Base-by-base conservation (phyloP, 2,329 filamentous ascomycete genomes). In the Epichloe scottii region DNA sequence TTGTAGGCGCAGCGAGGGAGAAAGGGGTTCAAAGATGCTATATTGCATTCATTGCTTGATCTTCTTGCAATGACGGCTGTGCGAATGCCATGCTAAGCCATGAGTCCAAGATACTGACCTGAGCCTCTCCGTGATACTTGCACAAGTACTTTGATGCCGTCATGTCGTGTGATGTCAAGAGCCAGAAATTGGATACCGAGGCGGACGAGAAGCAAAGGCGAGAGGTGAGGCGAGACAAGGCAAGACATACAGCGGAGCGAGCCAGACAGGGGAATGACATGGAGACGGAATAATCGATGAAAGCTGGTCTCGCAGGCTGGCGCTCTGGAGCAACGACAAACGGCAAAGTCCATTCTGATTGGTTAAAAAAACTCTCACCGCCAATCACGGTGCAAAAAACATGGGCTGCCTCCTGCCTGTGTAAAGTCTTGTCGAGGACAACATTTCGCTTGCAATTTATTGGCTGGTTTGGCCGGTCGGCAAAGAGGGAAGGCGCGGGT, bases 191-290 rank as follows among this genome's bases (percentile, higher is more conserved):
- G 26, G 8, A 30, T 30, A 15, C 35, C 35, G 15, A 37, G 12
- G 35, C 3, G 4, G 35, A 14, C 14, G 26, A 23, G 42, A 48
- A 5, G 21, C n/a, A 17, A 34, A 15, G 30, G 5, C 10, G n/a
- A 17, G n/a, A 50, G 34, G 47, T 42, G 39, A 43, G 43, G 51
- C 48, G 49, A 43, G 19, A 46, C 30, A 51, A 42, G 49, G 37
- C 45, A 35, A 56, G 49, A 54, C 53, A 53, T 52, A 47, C 53
- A 53, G 34, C 49, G 35, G 42, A 17, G 19, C 49, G 52, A 23
- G 26, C 23, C 41, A 30, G 30, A 30, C 26, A 10, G 23, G 46
- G 52, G 46, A 45, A 51, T 19, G 19, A 48, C 14, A 19, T 43
- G 37, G 37, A 21, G n/a, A n/a, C n/a, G n/a, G n/a, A n/a, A n/a